Base-by-base conservation (phyloP, 2,329 filamentous ascomycete species). In the Phaeosphaeria sp. region DNA sequence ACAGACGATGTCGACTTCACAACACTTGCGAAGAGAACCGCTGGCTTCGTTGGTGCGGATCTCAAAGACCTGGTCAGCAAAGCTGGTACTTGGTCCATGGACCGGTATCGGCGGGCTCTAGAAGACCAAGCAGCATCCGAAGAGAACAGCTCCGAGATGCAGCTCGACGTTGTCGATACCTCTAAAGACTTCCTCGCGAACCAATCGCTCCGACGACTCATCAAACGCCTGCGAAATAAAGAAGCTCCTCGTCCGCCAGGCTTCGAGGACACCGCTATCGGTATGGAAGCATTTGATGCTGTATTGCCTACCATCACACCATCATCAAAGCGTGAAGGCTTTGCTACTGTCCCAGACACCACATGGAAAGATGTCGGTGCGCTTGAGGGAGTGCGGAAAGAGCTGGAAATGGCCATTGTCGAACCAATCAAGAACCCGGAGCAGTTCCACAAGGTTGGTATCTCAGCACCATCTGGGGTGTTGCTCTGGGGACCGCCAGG, bases 401-500 rank as follows among this genome's bases (percentile, higher is more conserved):
- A 95, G 73, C 88, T 99, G 6, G 84, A 91, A 66, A 88, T 89
- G 71, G 92, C 92, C 45, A 96, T 99, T 69, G 92, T 98, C 44
- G 89, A 92, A 20, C 93, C 93, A 1, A 98, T 99, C 78, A 88
- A 89, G 65, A 82, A 90, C 53, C 95, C 95, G 0, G 88, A 91
- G 33, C 82, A 89, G 43, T 98, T 94, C 76, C 85, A 85, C 27
- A 83, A 84, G 8, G 87, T 95, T 6, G 93, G 93, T 71, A 91
- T 97, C 65, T 88, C 87, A 21, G 88, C 91, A 0, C 91, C 92
- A 0, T 91, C 92, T 0, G 95, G 95, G 17, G 92, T 97, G 2
- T 84, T 99, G 0, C 91, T 99, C 53, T 99, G 94, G 92, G 95
- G 95, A 0, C 95, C 95, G 1, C 95, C 95, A 0, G 95, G 95